Percentiles rank a stretch among this genome's conserved stretches.
phyloP scores from a whole-genome alignment of 805 yeast species.

The Monosporozyma aerobia region DNA sequence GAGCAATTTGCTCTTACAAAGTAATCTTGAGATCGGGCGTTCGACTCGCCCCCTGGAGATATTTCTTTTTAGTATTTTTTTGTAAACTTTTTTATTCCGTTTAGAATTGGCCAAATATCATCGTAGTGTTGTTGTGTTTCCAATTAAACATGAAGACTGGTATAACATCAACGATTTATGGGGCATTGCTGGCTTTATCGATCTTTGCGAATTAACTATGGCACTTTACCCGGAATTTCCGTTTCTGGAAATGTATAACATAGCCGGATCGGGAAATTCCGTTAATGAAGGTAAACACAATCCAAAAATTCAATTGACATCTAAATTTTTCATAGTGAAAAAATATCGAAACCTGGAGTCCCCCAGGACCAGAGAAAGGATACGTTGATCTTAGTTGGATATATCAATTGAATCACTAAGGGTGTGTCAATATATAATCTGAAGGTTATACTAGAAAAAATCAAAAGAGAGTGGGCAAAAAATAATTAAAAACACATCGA shows the following conservation, averaged over 20 bases:
- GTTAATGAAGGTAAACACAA: neutral
- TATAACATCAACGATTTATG: neutral
- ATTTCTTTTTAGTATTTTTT: neutral
- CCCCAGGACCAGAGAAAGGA: neutral
- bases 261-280: neutral
- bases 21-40: slow-evolving; percentile 2
- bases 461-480: neutral
- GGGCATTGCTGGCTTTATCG: neutral
- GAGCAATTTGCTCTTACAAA: neutral
- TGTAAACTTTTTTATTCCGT: too few species aligned
- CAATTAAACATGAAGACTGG: too few species aligned
- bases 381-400: neutral
- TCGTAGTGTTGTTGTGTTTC: too few species aligned
- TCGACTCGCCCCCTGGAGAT: slow-evolving; percentile 2
- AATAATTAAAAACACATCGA: neutral
- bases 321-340: neutral
- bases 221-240: neutral
- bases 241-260: neutral
- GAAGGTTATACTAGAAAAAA: neutral
- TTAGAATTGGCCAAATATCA: too few species aligned
- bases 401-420: neutral
- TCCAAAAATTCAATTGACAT: neutral
- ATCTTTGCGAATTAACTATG: neutral
- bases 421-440: neutral
- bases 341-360: neutral